Base-by-base conservation (phyloP, 2,329 filamentous ascomycete genomes). In the Colletotrichum eremochloae region DNA sequence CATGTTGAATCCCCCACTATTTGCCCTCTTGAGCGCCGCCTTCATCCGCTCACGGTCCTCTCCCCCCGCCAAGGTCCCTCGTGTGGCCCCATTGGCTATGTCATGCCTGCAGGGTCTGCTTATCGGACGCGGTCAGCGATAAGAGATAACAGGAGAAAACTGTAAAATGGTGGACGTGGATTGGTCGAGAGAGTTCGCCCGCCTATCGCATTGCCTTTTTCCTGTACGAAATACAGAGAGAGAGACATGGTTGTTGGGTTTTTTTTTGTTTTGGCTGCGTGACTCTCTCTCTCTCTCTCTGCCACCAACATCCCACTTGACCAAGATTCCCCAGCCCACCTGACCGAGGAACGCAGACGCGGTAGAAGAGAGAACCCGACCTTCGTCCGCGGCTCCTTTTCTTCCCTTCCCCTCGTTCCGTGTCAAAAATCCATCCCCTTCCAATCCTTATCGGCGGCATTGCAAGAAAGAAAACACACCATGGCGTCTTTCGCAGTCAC, bases 401-500 rank as follows among this genome's bases (percentile, higher is more conserved):
- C 52, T 36, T 57, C 50, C 29, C 15, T 31, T n/a, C 15, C 42
- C 18, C 20, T 44, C 46, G 40, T 58, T 24, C n/a, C n/a, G 20
- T 50, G 2, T 6, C 42, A 57, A 44, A 57, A 44, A 44, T 2
- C 15, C 24, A n/a, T 15, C 14, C 1, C 53, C 3, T 46, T 24
- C n/a, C 20, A 48, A 50, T 15, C 29, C 38, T 18, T 12, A 48
- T 20, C 15, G 57, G 15, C 50, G 50, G 20, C 15, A 31, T 46
- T 29, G 61, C 44, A 64, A 3, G 9, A 11, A 24, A 18, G 8
- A 18, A 20, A 15, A 5, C 6, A 55, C 29, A 68, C 71, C 72
- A 84, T 84, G 78, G 79, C 79, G 74, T 81, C 78, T 65, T 71
- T 79, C 69, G 75, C 79, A 33, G 76, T 78, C 53, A 78, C 68